Base-by-base conservation (phyloP, 108 stramenopile species). In the Pseudonitzschia pungens region DNA sequence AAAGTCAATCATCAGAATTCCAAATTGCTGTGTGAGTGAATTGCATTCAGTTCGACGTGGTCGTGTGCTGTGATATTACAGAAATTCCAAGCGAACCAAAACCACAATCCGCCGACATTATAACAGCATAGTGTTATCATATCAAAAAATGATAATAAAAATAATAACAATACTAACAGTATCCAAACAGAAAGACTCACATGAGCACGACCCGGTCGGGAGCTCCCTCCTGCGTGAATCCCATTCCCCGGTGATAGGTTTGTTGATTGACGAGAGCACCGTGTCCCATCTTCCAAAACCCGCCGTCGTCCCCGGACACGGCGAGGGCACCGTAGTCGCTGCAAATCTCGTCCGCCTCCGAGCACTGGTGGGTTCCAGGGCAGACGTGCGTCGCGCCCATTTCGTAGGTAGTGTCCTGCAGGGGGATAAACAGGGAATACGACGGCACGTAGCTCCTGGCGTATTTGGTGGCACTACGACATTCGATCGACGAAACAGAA, bases 191-290 rank as follows among this genome's bases (percentile, higher is more conserved):
- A 15, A 10, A 2, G 36, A 41, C 60, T 62, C 16, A 62, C 60
- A 89, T 81, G 11, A 89, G 60, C 22, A 86, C 70, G 2, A 84
- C 85, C 42, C 88, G 69, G 29, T 85, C 78, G 6, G 60, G 68
- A 48, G 71, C 85, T 53, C 78, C 69, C 41, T 81, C 66, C 41
- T 82, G 81, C 5, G 56, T 77, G 50, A 84, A 81, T 41, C 71
- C 84, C 57, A 76, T 74, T 52, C 88, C 88, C 26, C 71, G 77
- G 64, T 89, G 88, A 43, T 43, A 73, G 8, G 78, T 80, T 65
- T 86, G 82, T 63, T 85, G 84, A 76, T 88, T 88, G 16, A 86
- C 69, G 60, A 88, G 64, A 10, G 82, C 84, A 63, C 84, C 87
- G 60, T 72, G 68, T 52, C 87, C 87, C 43, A 44, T 67, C 0